Percentiles rank a stretch among this genome's conserved stretches.
These are phyloP conservation scores for Capniomyces stellatus DNA, from an alignment of 371 early-diverging fungal genomes.

Conservation along the genomic window DNA sequence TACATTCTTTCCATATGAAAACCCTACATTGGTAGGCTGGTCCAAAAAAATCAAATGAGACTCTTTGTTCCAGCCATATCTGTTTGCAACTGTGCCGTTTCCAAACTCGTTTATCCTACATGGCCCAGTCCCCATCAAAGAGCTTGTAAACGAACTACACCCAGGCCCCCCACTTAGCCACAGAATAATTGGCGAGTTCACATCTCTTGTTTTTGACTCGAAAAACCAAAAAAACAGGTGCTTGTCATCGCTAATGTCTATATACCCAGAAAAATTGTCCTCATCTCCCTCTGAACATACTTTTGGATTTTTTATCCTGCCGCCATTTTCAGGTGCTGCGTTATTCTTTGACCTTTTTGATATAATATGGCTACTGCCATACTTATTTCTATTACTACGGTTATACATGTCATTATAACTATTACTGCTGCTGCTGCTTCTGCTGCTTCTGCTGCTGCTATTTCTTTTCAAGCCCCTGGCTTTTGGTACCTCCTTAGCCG, in stretches of 20 bases:
- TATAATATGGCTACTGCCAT: too few species aligned
- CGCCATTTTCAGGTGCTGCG: too few species aligned
- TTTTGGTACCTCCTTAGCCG: too few species aligned
- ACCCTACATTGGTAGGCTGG: conserved; percentile 34
- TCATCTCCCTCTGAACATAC: too few species aligned
- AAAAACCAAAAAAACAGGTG: conserved; percentile 84
- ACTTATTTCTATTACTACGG: too few species aligned
- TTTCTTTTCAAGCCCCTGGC: too few species aligned
- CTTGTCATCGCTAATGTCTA: conserved; percentile 36
- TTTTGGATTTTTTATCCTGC: too few species aligned
- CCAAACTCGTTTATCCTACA: conserved; percentile 7
- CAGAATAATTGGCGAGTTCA: conserved; percentile 54
- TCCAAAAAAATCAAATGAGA: conserved; percentile 73
- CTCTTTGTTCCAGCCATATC: conserved; percentile 63
- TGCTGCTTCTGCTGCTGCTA: too few species aligned
- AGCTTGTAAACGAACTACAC: conserved; percentile 57
- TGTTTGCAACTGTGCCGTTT: conserved; percentile 15
- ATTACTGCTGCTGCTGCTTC: too few species aligned
- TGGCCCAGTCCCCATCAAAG: conserved; percentile 65
- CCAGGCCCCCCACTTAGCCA: conserved; percentile 75
- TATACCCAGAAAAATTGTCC: too few species aligned
- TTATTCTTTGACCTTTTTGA: too few species aligned
- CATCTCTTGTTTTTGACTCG: conserved; percentile 40
- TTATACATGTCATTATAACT: too few species aligned
- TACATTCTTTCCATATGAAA: conserved; percentile 17